These are phyloP conservation scores for Hymenoscyphus fructigenus DNA, from an alignment of 2,329 filamentous ascomycete species.

Conservation along the genomic window DNA sequence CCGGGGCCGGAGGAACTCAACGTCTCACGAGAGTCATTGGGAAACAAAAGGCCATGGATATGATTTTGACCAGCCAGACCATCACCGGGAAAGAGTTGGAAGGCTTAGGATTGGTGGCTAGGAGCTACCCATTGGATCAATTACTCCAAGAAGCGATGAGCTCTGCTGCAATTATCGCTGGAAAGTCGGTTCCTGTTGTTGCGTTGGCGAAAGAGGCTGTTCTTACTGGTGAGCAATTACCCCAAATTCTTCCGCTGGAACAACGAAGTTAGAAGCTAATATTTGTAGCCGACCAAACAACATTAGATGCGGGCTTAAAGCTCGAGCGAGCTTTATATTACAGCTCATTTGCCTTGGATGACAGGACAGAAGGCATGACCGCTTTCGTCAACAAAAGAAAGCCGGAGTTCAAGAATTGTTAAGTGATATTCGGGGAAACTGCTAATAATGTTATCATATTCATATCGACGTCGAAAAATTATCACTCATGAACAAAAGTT, in stretches of 20 bases:
- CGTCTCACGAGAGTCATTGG: slow-evolving; percentile 39
- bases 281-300: slow-evolving; percentile 43
- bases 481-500: too few relatives aligned
- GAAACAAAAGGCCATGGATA: slow-evolving; percentile 37
- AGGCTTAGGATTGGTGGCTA: slow-evolving; percentile 24
- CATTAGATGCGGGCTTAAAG: slow-evolving; percentile 42
- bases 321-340: slow-evolving; percentile 41
- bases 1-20: slow-evolving; percentile 36
- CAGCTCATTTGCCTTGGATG: slow-evolving; percentile 39
- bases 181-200: slow-evolving; percentile 42
- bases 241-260: too few relatives aligned
- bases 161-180: slow-evolving; percentile 42
- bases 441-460: not conserved
- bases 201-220: slow-evolving; percentile 46
- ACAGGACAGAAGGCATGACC: slow-evolving; percentile 59
- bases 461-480: not conserved
- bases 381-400: slow-evolving; percentile 61
- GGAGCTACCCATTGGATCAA: slow-evolving; percentile 37
- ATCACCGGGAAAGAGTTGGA: slow-evolving; percentile 24
- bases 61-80: slow-evolving; percentile 28
- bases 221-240: slow-evolving; percentile 42
- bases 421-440: not conserved
- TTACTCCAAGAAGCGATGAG: slow-evolving; percentile 42
- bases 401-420: slow-evolving; percentile 49
- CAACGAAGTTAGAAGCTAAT: not conserved